phyloP scores from a whole-genome alignment of 176 grass and related monocot genomes.

The Chloris gayana region DNA sequence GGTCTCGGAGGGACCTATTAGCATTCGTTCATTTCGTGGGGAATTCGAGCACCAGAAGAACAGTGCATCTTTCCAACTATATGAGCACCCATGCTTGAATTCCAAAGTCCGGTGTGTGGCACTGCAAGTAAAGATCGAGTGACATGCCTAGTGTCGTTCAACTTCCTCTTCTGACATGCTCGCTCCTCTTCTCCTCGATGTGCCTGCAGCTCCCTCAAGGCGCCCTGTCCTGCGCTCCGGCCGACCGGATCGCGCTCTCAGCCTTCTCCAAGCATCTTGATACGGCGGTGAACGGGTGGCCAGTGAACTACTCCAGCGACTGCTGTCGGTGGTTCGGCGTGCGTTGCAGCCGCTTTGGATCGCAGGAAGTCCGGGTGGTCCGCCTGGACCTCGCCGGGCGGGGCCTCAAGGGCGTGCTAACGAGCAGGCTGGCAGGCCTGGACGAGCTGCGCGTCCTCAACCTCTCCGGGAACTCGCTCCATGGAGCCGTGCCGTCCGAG shows the following conservation, averaged over 20 bases:
- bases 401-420: neutral
- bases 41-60: too few species aligned
- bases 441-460: neutral
- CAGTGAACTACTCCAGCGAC: neutral
- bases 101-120: too few species aligned
- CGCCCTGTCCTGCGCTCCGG: neutral
- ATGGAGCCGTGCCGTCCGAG: too few species aligned
- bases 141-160: too few species aligned
- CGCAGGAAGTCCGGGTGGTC: neutral
- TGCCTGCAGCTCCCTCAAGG: neutral
- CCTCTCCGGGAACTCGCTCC: too few species aligned
- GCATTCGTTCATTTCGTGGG: too few species aligned
- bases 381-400: neutral
- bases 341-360: neutral
- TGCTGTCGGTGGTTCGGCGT: conserved; percentile 21
- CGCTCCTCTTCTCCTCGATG: too few species aligned
- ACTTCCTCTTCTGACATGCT: too few species aligned
- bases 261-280: neutral
- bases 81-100: too few species aligned
- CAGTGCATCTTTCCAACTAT: too few species aligned
- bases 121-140: too few species aligned
- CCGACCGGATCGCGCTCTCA: neutral
- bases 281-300: neutral
- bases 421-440: neutral
- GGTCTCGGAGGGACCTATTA: too few species aligned